These are phyloP conservation scores for Globisporangium spinosum DNA, from an alignment of 352 stramenopile species.

Conservation along the genomic window DNA sequence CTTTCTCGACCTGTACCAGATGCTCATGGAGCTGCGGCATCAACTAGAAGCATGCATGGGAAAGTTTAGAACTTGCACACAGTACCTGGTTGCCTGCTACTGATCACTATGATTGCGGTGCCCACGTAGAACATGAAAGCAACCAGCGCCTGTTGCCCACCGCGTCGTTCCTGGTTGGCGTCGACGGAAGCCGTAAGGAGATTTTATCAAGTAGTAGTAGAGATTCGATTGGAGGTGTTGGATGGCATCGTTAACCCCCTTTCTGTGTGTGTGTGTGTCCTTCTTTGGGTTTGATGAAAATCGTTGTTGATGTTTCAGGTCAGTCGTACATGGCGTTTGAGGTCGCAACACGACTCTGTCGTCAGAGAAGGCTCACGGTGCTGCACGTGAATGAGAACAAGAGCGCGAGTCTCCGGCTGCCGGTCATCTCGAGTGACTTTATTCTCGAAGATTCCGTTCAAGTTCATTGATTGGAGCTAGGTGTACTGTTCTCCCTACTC, in stretches of 20 bases:
- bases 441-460: constrained; percentile 37
- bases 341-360: constrained; percentile 35
- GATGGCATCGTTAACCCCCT: not conserved
- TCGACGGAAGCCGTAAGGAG: constrained; percentile 65
- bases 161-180: constrained; percentile 43
- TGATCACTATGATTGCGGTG: not conserved
- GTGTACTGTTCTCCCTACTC: not conserved
- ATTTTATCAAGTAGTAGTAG: not conserved
- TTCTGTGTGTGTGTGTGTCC: not conserved
- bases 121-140: constrained; percentile 30
- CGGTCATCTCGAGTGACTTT: constrained; percentile 55
- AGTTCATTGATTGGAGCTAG: not conserved
- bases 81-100: not conserved
- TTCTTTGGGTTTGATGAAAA: not conserved
- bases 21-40: constrained; percentile 30
- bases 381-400: constrained; percentile 50
- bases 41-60: constrained; percentile 28
- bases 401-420: constrained; percentile 43
- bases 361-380: constrained; percentile 42
- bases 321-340: constrained; percentile 66
- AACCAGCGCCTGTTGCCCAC: constrained; percentile 41
- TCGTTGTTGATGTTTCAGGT: constrained; percentile 20
- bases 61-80: not conserved
- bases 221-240: not conserved
- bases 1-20: constrained; percentile 54